Percentiles rank a stretch among this genome's conserved stretches.
phyloP scores from a whole-genome alignment of 2,329 filamentous ascomycete species.

The Hypoxylon sp. region DNA sequence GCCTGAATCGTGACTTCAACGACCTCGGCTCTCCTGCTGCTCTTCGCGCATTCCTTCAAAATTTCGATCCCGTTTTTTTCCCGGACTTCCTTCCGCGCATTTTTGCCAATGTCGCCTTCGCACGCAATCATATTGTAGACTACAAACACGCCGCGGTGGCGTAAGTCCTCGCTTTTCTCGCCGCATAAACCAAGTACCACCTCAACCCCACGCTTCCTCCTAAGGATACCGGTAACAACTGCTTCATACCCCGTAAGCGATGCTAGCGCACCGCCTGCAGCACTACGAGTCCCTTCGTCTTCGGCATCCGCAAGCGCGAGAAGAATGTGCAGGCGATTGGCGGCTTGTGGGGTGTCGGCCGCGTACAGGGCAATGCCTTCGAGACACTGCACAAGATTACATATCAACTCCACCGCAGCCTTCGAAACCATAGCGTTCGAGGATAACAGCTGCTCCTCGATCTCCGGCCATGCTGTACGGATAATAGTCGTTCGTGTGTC shows the following conservation, averaged over 20 bases:
- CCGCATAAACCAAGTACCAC: slow-evolving; percentile 84
- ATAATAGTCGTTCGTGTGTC: slow-evolving; percentile 76
- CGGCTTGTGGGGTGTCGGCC: slow-evolving; percentile 73
- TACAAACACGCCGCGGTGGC: slow-evolving; percentile 80
- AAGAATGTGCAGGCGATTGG: slow-evolving; percentile 82
- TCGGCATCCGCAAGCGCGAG: slow-evolving; percentile 90
- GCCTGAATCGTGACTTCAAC: slow-evolving; percentile 78
- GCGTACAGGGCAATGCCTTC: slow-evolving; percentile 77
- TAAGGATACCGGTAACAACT: slow-evolving; percentile 77
- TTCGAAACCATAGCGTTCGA: slow-evolving; percentile 81
- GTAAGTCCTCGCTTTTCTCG: slow-evolving; percentile 76
- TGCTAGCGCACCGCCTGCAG: slow-evolving; percentile 88
- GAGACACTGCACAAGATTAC: slow-evolving; percentile 83
- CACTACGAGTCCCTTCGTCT: slow-evolving; percentile 80
- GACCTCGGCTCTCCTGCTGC: slow-evolving; percentile 75
- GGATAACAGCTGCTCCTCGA: slow-evolving; percentile 87
- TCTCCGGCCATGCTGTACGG: slow-evolving; percentile 75
- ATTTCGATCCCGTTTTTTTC: slow-evolving; percentile 73
- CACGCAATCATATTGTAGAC: slow-evolving; percentile 77
- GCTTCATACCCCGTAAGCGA: slow-evolving; percentile 83
- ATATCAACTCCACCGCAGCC: slow-evolving; percentile 88
- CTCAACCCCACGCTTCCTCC: slow-evolving; percentile 76
- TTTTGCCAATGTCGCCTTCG: slow-evolving; percentile 72
- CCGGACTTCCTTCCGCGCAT: slow-evolving; percentile 70
- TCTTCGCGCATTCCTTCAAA: slow-evolving; percentile 76